A percentile compares a stretch with the other conserved stretches of the same genome.
phyloP scores from a whole-genome alignment of 2,329 filamentous ascomycete species.

The Sporothrix sp. region DNA sequence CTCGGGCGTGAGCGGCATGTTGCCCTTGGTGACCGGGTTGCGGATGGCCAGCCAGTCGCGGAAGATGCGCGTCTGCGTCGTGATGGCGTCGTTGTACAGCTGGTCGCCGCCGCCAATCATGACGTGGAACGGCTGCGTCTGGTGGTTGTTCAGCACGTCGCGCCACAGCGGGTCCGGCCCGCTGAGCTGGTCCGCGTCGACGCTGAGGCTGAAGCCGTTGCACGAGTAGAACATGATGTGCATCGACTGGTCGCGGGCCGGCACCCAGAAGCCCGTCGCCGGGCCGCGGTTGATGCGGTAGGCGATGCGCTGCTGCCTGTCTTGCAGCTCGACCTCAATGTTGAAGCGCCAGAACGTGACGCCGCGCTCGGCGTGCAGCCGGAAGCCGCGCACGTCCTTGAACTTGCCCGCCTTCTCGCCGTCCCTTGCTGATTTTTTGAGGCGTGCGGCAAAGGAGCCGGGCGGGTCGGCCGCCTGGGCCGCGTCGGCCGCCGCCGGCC shows the following conservation, averaged over 20 bases:
- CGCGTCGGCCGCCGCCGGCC: slow-evolving; percentile 27
- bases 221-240: slow-evolving; percentile 99
- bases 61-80: slow-evolving; percentile 66
- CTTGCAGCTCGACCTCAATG: slow-evolving; percentile 76
- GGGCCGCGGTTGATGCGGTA: slow-evolving; percentile 94
- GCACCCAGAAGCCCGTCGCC: slow-evolving; percentile 88
- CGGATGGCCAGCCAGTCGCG: slow-evolving; percentile 74
- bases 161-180: slow-evolving; percentile 96
- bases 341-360: slow-evolving; percentile 97
- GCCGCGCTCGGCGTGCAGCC: slow-evolving; percentile 75
- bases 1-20: slow-evolving; percentile 63
- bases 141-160: slow-evolving; percentile 86
- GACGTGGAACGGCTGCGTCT: slow-evolving; percentile 86
- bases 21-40: slow-evolving; percentile 70
- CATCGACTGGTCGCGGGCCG: slow-evolving; percentile 74
- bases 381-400: slow-evolving; percentile 71
- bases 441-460: slow-evolving; percentile 44
- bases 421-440: slow-evolving; percentile 48
- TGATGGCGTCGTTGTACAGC: slow-evolving; percentile 85
- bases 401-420: slow-evolving; percentile 75
- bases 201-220: slow-evolving; percentile 83
- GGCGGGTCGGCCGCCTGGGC: slow-evolving; percentile 37
- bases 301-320: slow-evolving; percentile 73
- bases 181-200: slow-evolving; percentile 69
- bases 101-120: slow-evolving; percentile 98